A percentile compares a stretch with the other conserved stretches of the same genome.
Conservation (phyloP, 202 grass and related monocot genomes). For the Miscanthus sacchariflorus region DNA sequence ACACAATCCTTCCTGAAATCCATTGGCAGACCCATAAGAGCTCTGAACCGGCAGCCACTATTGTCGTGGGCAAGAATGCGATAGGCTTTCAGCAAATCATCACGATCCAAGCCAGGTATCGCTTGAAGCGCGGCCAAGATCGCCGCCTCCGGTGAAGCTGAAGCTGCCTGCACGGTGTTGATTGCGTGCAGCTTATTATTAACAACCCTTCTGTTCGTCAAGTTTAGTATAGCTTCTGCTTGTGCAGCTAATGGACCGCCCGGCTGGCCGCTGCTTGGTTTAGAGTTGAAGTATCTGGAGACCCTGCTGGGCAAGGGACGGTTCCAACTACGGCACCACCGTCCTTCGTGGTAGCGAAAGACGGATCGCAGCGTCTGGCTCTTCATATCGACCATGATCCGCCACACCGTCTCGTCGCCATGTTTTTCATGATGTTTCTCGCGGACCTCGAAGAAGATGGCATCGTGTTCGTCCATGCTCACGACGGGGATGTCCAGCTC, state of each 20-base stretch:
- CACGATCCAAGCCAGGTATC: not conserved
- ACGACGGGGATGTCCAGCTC: not conserved
- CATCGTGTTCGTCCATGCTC: not conserved
- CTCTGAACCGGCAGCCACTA: not conserved
- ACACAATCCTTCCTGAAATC: not conserved
- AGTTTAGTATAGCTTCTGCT: too few species aligned
- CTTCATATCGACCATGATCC: not conserved
- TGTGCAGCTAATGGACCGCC: too few species aligned
- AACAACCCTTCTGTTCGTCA: too few species aligned
- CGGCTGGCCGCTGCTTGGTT: not conserved
- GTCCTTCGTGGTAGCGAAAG: not conserved
- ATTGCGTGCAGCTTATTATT: not conserved
- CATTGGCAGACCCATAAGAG: not conserved
- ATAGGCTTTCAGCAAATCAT: not conserved
- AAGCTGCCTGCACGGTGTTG: not conserved
- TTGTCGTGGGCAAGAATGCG: not conserved
- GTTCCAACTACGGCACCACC: too few species aligned
- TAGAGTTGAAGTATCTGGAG: not conserved
- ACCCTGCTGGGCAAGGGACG: not conserved
- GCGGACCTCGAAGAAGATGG: not conserved
- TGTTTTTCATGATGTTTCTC: not conserved
- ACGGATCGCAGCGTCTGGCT: not conserved
- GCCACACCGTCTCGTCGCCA: not conserved
- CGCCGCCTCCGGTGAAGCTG: not conserved
- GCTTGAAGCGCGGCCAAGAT: not conserved